Evolutionary conservation across 192 early-diverging fungal genomes (phyloP), one percentile per base, ranked within the genome.

Genomic region (Funneliformis mosseae): DNA sequence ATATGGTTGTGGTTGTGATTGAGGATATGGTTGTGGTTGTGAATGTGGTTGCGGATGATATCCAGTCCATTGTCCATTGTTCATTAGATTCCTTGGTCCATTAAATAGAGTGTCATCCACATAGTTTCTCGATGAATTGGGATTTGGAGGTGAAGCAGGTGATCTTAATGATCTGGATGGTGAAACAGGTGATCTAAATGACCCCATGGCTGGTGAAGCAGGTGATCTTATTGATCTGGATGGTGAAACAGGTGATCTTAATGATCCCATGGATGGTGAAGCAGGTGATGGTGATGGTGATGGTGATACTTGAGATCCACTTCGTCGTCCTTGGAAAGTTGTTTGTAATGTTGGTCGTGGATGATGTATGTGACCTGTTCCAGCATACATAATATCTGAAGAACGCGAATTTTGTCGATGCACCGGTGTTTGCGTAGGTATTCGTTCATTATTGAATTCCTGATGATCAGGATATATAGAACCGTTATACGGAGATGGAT

Each of bases 401-500:
- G 67, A 69, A 70, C 39, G 39, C n/a, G 68, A 70, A n/a, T 18
- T 10, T 21, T 69, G 33, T 18, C 42, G 23, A 28, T 25, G 23
- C 16, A 16, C 16, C 16, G 11, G 21, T n/a, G 39, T 41, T 69
- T 1, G 12, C 33, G 23, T 14, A 42, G 67, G 67, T 21, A 11
- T 9, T 33, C 27, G 64, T 33, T 67, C 23, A 28, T 8, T 8
- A 28, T 38, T 33, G 28, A 10, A 4, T 12, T n/a, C n/a, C n/a
- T n/a, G 64, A 67, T 61, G 62, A 23, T 2, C 0, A 11, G 2
- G 63, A 25, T 64, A 9, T 6, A 11, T 5, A 27, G 12, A 28
- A 4, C 72, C 72, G 46, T 74, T 74, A 27, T 74, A 74, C 14
- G 72, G 72, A 7, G 72, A 38, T 74, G 72, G 72, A 55, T 74